phyloP scores from a whole-genome alignment of 2,329 filamentous ascomycete genomes.

The Cordyceps farinosa region DNA sequence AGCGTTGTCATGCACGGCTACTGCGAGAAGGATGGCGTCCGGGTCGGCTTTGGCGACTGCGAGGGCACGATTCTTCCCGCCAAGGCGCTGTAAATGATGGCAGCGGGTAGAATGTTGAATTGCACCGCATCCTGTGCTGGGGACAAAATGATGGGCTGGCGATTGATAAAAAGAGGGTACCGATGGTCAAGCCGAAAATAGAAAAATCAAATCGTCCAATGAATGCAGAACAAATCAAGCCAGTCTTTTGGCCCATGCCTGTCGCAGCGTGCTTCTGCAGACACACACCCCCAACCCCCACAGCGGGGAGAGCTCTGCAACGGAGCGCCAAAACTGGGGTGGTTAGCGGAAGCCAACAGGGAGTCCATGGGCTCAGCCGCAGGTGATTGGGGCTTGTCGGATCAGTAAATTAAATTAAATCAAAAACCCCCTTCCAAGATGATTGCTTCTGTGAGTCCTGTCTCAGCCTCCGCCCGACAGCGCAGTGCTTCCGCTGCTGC shows the following conservation, averaged over 20 bases:
- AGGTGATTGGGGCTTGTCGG: not conserved
- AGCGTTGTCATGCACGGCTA: conserved; percentile 39
- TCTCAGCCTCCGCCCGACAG: conserved; percentile 1
- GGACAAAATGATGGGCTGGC: not conserved
- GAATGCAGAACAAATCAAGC: not conserved
- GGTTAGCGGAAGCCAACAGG: not conserved
- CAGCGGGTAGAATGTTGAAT: not conserved
- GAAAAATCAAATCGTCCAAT: not conserved
- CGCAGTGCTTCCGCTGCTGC: conserved; percentile 1
- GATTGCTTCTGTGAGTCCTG: not conserved
- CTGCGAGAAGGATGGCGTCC: conserved; percentile 30
- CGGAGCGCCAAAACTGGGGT: not conserved
- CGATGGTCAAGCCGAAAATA: not conserved
- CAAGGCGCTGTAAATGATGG: conserved; percentile 9
- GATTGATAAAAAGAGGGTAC: not conserved
- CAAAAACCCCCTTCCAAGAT: not conserved
- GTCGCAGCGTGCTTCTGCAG: not conserved
- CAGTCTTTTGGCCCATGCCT: too few relatives aligned
- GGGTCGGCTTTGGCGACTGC: conserved; percentile 45
- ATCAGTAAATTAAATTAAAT: not conserved
- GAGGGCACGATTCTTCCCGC: conserved; percentile 30
- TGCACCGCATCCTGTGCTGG: not conserved
- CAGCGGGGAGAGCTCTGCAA: conserved; percentile 1
- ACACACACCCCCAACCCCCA: not conserved
- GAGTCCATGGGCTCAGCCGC: not conserved